Base-by-base conservation (phyloP, 305 asterid species). In the Andrographis paniculata region DNA sequence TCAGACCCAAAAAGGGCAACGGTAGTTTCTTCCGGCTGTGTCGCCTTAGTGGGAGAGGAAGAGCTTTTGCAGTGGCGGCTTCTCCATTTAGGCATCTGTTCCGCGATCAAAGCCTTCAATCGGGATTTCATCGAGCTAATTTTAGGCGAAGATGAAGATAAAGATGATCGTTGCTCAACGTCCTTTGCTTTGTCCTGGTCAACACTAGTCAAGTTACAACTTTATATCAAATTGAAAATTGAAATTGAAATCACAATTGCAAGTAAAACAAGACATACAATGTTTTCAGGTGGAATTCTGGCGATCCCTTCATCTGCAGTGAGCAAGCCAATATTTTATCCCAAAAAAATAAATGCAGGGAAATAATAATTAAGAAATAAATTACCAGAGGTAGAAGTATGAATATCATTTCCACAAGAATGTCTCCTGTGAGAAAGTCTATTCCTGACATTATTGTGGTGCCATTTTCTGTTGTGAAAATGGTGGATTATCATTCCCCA, bases 111-210 rank as follows among this genome's bases (percentile, higher is more conserved):
- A 45, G 82, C 72, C 50, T 53, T 73, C 61, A 79, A 52, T 46
- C 73, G 56, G 33, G 84, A 70, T 61, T 43, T 69, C 76, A 71
- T 70, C 9, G 88, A 79, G 67, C n/a, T n/a, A n/a, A 58, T 62
- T 62, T 66, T 76, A 30, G 61, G 70, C 11, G 50, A 53, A 30
- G 72, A 52, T 52, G 45, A 9, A 66, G 19, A 20, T 64, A 72
- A 6, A 56, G n/a, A 6, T 40, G 22, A n/a, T n/a, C n/a, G n/a
- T n/a, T n/a, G n/a, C n/a, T n/a, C n/a, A n/a, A n/a, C n/a, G n/a
- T n/a, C n/a, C 54, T 58, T 67, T 41, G 45, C 62, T 42, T 55
- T 63, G 42, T 22, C 59, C 75, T 68, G 76, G 38, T 44, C 9
- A 30, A 18, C 17, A 10, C 16, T 20, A 20, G 43, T 42, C 47